Conservation (phyloP, 2,329 filamentous ascomycete genomes). For the Sporothrix luriei region DNA sequence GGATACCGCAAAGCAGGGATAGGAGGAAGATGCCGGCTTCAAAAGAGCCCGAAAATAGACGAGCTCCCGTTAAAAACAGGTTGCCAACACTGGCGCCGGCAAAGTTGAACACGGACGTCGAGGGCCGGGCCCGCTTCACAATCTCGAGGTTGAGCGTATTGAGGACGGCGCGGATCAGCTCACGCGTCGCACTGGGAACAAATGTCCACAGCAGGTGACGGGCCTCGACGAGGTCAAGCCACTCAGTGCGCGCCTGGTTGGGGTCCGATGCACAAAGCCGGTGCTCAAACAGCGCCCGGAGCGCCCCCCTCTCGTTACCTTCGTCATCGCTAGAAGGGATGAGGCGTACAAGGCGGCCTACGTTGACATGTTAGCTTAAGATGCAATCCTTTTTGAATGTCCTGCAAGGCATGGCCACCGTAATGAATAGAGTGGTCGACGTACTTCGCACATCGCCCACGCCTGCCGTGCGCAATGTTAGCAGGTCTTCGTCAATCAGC, state of each 20-base stretch:
- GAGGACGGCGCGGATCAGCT: slow-evolving; percentile 75
- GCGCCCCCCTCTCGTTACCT: slow-evolving; percentile 66
- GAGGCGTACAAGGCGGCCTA: slow-evolving; percentile 83
- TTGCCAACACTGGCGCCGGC: slow-evolving; percentile 76
- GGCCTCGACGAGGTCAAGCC: slow-evolving; percentile 86
- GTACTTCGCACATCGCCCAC: slow-evolving; percentile 75
- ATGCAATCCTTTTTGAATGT: background rate
- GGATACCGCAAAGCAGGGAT: slow-evolving; percentile 82
- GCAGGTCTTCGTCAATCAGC: background rate
- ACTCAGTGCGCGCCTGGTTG: slow-evolving; percentile 69
- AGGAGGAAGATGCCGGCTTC: slow-evolving; percentile 91
- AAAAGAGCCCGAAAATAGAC: slow-evolving; percentile 88
- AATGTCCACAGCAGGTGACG: slow-evolving; percentile 73
- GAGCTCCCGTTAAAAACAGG: slow-evolving; percentile 78
- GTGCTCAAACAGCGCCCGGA: slow-evolving; percentile 85
- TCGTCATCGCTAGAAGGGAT: slow-evolving; percentile 66
- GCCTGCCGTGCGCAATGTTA: slow-evolving; percentile 34
- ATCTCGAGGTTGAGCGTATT: slow-evolving; percentile 78
- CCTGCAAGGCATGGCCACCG: background rate
- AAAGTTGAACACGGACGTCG: slow-evolving; percentile 73
- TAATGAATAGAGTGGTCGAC: background rate
- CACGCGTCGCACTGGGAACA: slow-evolving; percentile 71
- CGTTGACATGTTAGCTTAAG: background rate
- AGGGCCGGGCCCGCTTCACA: slow-evolving; percentile 70
- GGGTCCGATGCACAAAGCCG: slow-evolving; percentile 66